Conservation (phyloP, 129 eudicot species). For the Dittrichia graveolens region DNA sequence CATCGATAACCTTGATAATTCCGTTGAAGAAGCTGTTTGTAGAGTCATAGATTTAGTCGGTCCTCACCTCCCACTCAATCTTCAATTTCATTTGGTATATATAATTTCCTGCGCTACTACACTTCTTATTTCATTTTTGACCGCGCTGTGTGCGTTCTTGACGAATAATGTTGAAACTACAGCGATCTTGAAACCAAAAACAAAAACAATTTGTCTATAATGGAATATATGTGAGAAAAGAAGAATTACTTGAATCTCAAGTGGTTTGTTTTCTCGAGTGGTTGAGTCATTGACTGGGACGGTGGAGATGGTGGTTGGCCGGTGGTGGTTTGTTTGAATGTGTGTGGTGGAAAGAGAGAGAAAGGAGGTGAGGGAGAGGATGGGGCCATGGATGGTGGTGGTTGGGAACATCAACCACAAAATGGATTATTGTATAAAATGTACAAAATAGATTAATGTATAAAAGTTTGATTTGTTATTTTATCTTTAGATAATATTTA, state of each 20-base stretch:
- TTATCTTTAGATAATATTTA: too few species aligned
- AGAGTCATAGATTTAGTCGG: constrained; percentile 69
- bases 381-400: too few species aligned
- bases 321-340: too few species aligned
- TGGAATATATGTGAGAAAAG: not conserved
- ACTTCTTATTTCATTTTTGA: not conserved
- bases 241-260: not conserved
- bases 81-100: constrained; percentile 73
- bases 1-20: constrained; percentile 87
- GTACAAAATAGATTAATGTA: too few species aligned
- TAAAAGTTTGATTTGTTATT: too few species aligned
- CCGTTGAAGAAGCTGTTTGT: constrained; percentile 73
- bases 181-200: not conserved
- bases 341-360: too few species aligned
- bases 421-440: too few species aligned
- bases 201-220: not conserved
- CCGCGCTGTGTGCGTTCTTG: constrained; percentile 1
- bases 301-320: too few species aligned
- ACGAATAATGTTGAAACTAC: not conserved
- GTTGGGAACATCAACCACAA: too few species aligned
- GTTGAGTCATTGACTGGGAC: too few species aligned
- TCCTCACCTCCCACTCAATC: constrained; percentile 59
- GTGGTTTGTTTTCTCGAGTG: too few species aligned
- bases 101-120: not conserved
- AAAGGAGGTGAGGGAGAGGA: too few species aligned